Conservation (phyloP, 1,284 basidiomycete species). For the Heterobasidion annosum region DNA sequence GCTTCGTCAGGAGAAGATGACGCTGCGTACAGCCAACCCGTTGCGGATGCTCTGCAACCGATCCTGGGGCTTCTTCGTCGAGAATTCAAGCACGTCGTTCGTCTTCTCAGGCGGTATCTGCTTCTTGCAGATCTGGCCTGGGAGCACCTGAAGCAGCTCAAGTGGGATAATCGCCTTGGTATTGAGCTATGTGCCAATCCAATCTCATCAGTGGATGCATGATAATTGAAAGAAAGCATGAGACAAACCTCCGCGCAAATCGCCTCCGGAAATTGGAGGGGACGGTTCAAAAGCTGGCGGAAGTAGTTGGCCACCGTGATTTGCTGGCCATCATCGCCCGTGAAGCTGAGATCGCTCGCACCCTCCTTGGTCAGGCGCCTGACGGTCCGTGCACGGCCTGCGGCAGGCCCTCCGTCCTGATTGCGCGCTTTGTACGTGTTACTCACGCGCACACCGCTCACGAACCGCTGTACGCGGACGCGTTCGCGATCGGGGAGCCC, state of each 20-base stretch:
- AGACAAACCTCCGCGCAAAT: conserved; percentile 56
- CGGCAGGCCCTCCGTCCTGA: neutral
- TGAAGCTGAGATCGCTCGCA: conserved; percentile 3
- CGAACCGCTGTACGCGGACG: conserved; percentile 50
- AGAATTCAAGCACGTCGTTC: conserved; percentile 58
- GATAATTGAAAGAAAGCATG: neutral
- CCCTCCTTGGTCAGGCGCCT: conserved; percentile 13
- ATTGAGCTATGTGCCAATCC: conserved; percentile 36
- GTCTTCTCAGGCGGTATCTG: conserved; percentile 63
- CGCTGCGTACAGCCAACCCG: conserved; percentile 38
- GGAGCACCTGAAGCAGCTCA: conserved; percentile 54
- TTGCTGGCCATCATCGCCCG: neutral
- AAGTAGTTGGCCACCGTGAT: neutral
- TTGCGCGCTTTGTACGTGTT: conserved; percentile 1
- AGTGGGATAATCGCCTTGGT: conserved; percentile 59
- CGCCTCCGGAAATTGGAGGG: conserved; percentile 45
- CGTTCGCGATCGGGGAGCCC: conserved; percentile 50
- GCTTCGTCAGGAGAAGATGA: neutral
- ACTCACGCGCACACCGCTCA: conserved; percentile 38
- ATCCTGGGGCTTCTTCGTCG: conserved; percentile 56
- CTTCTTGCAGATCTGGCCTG: conserved; percentile 61
- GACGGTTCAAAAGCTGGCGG: conserved; percentile 13
- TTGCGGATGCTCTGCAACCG: conserved; percentile 48
- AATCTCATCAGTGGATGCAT: neutral
- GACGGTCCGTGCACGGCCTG: conserved; percentile 5